Evolutionary conservation across 352 stramenopile species (phyloP), one percentile per base, ranked within the genome.

Genomic region (Globisporangium recalcitrans): DNA sequence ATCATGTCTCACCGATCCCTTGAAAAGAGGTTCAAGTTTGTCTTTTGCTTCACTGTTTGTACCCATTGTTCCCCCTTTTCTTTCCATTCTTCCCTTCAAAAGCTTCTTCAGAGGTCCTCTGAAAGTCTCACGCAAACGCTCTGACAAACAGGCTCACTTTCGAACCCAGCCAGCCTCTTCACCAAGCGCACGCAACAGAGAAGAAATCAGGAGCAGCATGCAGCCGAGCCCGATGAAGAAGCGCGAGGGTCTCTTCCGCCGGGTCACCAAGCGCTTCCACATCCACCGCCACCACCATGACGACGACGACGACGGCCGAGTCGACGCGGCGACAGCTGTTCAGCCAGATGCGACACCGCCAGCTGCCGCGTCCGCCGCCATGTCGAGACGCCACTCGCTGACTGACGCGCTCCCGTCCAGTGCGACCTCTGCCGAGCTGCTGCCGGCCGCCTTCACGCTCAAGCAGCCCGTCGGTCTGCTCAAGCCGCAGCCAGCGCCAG

Each of bases 281-380:
- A 29, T 54, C 14, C 24, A 36, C 24, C 47, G 8, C 13, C 48
- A 52, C 46, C 21, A 54, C 26, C 36, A 0, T 14, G 48, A 54
- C 26, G 48, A 54, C 26, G n/a, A n/a, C n/a, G n/a, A n/a, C n/a
- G n/a, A n/a, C n/a, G n/a, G n/a, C n/a, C n/a, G n/a, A n/a, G n/a
- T n/a, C n/a, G n/a, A n/a, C n/a, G 48, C n/a, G 48, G 48, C 26
- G 48, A 54, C 48, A 54, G 48, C 48, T 54, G 48, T 14, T 32
- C 48, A 14, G 26, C 26, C 48, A 54, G 48, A 5, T 42, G 36
- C 14, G 14, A 42, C 36, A 42, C 13, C 36, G 36, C 36, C 19
- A 42, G 0, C 36, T 14, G 7, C 34, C 34, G 11, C 34, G 1
- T 5, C 46, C 19, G 21, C 44, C 46, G 48, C 26, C 48, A n/a